A percentile compares a stretch with the other conserved stretches of the same genome.
Conservation (phyloP, 305 asterid species). For the Rubia occidens region DNA sequence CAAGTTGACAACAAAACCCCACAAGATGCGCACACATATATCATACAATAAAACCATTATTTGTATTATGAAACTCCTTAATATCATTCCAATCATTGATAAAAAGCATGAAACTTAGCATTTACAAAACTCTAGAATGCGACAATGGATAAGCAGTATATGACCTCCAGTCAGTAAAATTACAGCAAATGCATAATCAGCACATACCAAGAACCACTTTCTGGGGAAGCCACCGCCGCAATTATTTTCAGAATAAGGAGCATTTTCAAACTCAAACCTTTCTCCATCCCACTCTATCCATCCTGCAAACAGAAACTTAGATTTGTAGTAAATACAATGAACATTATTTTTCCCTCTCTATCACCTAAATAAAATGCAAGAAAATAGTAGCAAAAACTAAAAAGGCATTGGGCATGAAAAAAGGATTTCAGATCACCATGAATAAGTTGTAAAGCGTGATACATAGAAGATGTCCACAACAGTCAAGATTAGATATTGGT, state of each 20-base stretch:
- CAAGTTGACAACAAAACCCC: not conserved
- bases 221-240: conserved; percentile 97
- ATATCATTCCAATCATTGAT: not conserved
- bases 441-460: not conserved
- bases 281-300: conserved; percentile 98
- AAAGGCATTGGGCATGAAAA: not conserved
- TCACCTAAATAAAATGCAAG: conserved; percentile 5
- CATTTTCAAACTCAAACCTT: conserved; percentile 74
- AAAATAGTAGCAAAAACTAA: not conserved
- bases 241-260: conserved; percentile 95
- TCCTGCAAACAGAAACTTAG: conserved; percentile 42
- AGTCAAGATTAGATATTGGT: not conserved
- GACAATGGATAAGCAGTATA: not conserved
- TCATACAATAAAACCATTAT: not conserved
- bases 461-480: too few species aligned
- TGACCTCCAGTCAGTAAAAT: not conserved
- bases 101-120: not conserved
- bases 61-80: not conserved
- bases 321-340: not conserved
- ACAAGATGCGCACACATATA: not conserved
- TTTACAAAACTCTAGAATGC: not conserved
- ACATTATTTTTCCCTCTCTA: not conserved
- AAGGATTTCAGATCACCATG: not conserved
- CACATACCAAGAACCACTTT: conserved; percentile 96
- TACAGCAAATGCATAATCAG: not conserved